Evolutionary conservation across 768 basidiomycete genomes (phyloP).

Genomic region (Favolaschia claudopus): DNA sequence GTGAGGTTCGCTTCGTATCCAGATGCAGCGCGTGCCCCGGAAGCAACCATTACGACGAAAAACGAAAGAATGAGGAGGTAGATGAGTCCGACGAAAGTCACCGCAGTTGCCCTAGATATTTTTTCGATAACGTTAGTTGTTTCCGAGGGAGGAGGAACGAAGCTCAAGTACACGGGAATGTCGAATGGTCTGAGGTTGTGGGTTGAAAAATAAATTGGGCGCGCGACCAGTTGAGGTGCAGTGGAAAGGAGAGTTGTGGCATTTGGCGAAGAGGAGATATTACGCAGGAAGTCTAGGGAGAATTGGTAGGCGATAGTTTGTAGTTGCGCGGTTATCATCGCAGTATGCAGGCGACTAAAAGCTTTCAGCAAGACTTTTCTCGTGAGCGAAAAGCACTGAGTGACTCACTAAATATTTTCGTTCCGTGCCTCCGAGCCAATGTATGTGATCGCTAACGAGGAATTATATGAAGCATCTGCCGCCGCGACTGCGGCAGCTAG

Average conservation of each 20-base stretch:
- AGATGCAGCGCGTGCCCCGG: conserved; percentile 44
- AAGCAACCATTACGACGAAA: conserved; percentile 35
- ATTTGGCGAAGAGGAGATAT: conserved; percentile 38
- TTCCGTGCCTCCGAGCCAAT: conserved; percentile 59
- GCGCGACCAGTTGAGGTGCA: conserved; percentile 58
- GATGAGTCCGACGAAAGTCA: conserved; percentile 62
- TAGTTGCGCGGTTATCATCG: conserved; percentile 42
- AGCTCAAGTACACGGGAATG: conserved; percentile 63
- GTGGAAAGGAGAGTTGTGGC: conserved; percentile 44
- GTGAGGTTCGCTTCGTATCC: conserved; percentile 43
- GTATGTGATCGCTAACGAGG: conserved; percentile 56
- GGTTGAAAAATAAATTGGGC: conserved; percentile 57
- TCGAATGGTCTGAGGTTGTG: conserved; percentile 65
- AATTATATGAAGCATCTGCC: conserved; percentile 55
- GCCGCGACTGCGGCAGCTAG: conserved; percentile 45
- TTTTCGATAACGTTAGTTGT: background rate
- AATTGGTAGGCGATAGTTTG: conserved; percentile 43
- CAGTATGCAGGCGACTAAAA: background rate
- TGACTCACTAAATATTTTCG: conserved; percentile 64
- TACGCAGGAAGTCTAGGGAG: conserved; percentile 38
- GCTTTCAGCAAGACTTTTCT: background rate
- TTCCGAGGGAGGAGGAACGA: conserved; percentile 1
- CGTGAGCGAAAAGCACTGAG: background rate
- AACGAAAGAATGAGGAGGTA: conserved; percentile 54
- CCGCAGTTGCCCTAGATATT: conserved; percentile 53